Base-by-base conservation (phyloP, 2,329 filamentous ascomycete species). In the Passalora sequoiae region DNA sequence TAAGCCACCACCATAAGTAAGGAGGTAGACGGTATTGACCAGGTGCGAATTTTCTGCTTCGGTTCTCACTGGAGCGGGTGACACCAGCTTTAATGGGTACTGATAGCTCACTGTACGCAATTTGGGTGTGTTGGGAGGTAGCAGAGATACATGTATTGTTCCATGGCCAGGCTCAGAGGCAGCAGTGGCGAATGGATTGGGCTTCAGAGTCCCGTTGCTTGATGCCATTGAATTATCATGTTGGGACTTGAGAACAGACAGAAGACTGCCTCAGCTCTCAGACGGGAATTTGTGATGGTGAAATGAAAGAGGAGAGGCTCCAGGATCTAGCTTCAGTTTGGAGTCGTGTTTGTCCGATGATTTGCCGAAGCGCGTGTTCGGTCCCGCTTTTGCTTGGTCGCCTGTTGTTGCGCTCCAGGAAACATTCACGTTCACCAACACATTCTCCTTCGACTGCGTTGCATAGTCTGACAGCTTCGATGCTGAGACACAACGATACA, bases 1-100 rank as follows among this genome's bases (percentile, higher is more conserved):
- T 10, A 98, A 78, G 2, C 92, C 92, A 31, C 92, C 92, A 38
- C 92, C 92, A 62, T 97, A 98, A 1, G 89, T 95, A 37, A 98
- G 76, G 27, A 97, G 75, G 62, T 95, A 97, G 29, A 95, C 81
- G 22, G 92, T 74, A 41, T 74, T 78, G 6, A 89, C 76, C 44
- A 86, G 86, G 60, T 64, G 29, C 65, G 68, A 24, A 64, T 65
- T 33, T 9, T 57, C 49, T 27, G 46, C 27, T 12, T 51, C 52
- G 15, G 47, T 46, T 36, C 76, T 73, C 4, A 81, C 72, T 8
- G 84, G 78, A 10, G 82, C 76, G 1, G 91, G 88, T 0, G 89
- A 84, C 49, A 98, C 86, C 44, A 98, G 77, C 66, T 98, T 98
- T 35, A 98, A 75, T 1, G 92, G 92, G 60, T 97, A 98, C 64